phyloP scores from a whole-genome alignment of 495 filamentous ascomycete species.

The Penicillium cinerascens region DNA sequence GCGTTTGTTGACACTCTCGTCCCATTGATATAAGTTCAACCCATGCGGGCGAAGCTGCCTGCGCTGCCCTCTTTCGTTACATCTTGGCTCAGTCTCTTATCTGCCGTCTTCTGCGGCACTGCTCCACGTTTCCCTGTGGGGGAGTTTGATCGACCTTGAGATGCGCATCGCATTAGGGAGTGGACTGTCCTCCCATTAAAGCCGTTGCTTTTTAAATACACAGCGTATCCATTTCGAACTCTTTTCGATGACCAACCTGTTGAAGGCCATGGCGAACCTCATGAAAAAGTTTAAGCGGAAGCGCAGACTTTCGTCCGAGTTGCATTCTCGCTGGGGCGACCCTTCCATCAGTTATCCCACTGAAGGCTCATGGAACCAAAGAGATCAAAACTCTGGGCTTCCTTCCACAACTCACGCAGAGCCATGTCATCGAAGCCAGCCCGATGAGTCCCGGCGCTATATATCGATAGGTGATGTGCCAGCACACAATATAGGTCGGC shows the following conservation, averaged over 20 bases:
- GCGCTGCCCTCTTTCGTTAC: neutral
- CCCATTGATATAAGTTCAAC: constrained; percentile 29
- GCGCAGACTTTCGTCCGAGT: constrained; percentile 38
- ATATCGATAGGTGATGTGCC: constrained; percentile 2
- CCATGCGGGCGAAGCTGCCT: constrained; percentile 13
- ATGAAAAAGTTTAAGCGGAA: constrained; percentile 38
- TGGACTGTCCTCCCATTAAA: constrained; percentile 19
- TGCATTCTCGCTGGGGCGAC: constrained; percentile 45
- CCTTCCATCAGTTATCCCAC: constrained; percentile 40
- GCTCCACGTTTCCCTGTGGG: constrained; percentile 1
- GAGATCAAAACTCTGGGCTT: constrained; percentile 24
- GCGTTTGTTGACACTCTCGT: constrained; percentile 11
- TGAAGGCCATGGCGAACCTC: constrained; percentile 33
- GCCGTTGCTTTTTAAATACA: neutral
- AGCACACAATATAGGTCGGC: neutral
- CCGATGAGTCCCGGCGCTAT: constrained; percentile 8
- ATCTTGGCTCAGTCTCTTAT: neutral
- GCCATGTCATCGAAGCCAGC: neutral
- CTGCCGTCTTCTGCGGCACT: neutral
- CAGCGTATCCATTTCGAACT: neutral
- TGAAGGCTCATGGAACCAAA: constrained; percentile 44
- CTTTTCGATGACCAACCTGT: constrained; percentile 25
- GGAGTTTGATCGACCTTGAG: constrained; percentile 12
- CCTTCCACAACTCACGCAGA: constrained; percentile 7
- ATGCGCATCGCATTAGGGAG: constrained; percentile 21